Evolutionary conservation across 2,329 filamentous ascomycete species (phyloP).

Genomic region (Aspergillus caelatus): DNA sequence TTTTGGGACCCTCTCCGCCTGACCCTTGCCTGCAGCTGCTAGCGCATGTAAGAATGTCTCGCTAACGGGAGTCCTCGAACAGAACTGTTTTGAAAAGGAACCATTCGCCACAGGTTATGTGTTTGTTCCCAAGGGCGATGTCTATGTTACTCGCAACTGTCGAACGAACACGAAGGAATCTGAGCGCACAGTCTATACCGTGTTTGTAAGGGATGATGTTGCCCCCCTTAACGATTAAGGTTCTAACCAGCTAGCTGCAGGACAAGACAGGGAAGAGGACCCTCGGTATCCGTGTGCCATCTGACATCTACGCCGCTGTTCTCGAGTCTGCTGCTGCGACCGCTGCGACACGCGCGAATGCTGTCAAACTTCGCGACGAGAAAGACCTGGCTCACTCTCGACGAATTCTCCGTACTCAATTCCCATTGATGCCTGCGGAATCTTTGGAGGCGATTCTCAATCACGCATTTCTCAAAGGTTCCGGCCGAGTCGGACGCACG

Average conservation of each 20-base stretch:
- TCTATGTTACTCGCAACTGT: conserved; percentile 48
- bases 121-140: conserved; percentile 47
- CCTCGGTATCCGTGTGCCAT: conserved; percentile 49
- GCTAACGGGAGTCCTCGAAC: conserved; percentile 9
- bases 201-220: conserved; percentile 36
- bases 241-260: conserved; percentile 20
- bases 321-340: conserved; percentile 43
- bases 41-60: conserved; percentile 5
- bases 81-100: conserved; percentile 37
- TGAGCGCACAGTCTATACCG: conserved; percentile 35
- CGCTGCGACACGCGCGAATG: conserved; percentile 41
- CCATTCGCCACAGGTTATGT: conserved; percentile 36
- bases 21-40: conserved; percentile 7
- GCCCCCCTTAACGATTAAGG: background rate
- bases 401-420: conserved; percentile 33
- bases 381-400: conserved; percentile 31
- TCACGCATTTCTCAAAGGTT: conserved; percentile 46
- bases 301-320: conserved; percentile 42
- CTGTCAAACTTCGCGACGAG: conserved; percentile 41
- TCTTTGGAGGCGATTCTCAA: conserved; percentile 36
- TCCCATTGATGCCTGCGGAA: conserved; percentile 41
- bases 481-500: conserved; percentile 44
- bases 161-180: conserved; percentile 39
- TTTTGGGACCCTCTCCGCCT: background rate
- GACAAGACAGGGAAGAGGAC: conserved; percentile 32